phyloP scores from a whole-genome alignment of 176 grass and related monocot genomes.

The Oryza coarctata region DNA sequence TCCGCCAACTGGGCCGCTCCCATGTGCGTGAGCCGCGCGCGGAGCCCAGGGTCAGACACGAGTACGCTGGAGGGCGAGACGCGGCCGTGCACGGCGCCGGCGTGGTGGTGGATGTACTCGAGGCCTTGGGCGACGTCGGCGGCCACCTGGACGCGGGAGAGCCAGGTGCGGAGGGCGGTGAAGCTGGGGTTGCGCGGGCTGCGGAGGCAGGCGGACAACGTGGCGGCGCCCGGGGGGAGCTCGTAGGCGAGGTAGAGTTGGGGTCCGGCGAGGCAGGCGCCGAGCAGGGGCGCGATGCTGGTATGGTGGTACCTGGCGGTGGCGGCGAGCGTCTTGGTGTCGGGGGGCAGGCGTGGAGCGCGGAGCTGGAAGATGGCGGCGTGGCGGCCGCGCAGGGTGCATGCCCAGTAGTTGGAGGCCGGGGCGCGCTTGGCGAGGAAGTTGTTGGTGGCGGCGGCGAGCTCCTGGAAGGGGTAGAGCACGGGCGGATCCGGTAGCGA shows the following conservation, averaged over 20 bases:
- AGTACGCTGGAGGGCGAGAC: conserved; percentile 46
- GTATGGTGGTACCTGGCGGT: conserved; percentile 54
- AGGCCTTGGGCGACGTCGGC: conserved; percentile 62
- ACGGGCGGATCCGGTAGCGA: conserved; percentile 37
- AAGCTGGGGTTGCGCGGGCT: conserved; percentile 42
- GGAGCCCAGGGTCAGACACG: conserved; percentile 52
- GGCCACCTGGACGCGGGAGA: conserved; percentile 57
- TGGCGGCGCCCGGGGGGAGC: conserved; percentile 28
- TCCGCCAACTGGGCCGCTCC: conserved; percentile 44
- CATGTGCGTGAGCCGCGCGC: conserved; percentile 59
- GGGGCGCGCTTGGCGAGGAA: conserved; percentile 63
- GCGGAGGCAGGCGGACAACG: conserved; percentile 60
- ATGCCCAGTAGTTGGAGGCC: conserved; percentile 51
- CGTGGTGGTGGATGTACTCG: conserved; percentile 73
- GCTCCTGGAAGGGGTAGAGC: conserved; percentile 66
- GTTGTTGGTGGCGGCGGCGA: conserved; percentile 64
- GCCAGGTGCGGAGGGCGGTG: conserved; percentile 55
- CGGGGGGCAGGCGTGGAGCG: background rate
- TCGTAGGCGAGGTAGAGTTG: conserved; percentile 75
- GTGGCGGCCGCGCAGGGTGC: conserved; percentile 53
- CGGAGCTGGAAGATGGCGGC: conserved; percentile 57
- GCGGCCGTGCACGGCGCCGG: conserved; percentile 44
- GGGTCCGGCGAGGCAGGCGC: conserved; percentile 53
- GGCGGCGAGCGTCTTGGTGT: conserved; percentile 18
- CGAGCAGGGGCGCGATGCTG: conserved; percentile 58